Base-by-base conservation (phyloP, 352 stramenopile species). In the Phytophthora pini region DNA sequence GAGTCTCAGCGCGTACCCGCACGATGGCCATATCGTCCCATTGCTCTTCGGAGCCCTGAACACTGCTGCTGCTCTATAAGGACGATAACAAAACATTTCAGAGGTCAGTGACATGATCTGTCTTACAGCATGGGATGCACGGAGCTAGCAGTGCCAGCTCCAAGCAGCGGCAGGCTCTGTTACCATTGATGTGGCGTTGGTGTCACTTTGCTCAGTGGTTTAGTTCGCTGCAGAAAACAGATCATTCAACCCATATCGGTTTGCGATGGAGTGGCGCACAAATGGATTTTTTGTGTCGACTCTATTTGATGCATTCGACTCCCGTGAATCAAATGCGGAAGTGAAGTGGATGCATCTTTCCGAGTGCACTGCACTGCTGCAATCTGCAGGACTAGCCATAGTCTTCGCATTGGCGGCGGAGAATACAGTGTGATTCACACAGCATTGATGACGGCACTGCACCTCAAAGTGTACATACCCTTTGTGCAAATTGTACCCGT, bases 11-110 rank as follows among this genome's bases (percentile, higher is more conserved):
- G 20, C n/a, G 22, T 61, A 93, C 84, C 71, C 82, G 64, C 29
- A 93, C 82, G 52, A 93, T 92, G 48, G 84, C 84, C 80, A 93
- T 88, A 68, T 93, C 84, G 58, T 93, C 84, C 84, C 84, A 93
- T 80, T 84, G 78, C 51, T 91, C 82, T 24, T 87, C 82, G n/a
- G 55, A 70, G 11, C 67, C 63, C 5, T 77, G 62, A 6, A 85
- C 75, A 13, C 31, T 36, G 32, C 79, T 90, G 60, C 56, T 70
- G 48, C 65, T 87, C 81, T 89, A 47, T 6, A 43, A 3, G 20
- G 3, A 58, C 9, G 45, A 48, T 27, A 36, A 10, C 13, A 8
- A 52, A 34, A 29, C 41, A 40, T n/a, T 11, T 48, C 22, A 73
- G 15, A 32, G 56, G 41, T 20, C 11, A 55, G 52, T 53, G 27